Conservation (phyloP, 768 basidiomycete genomes). For the Tephrocybe sp. region DNA sequence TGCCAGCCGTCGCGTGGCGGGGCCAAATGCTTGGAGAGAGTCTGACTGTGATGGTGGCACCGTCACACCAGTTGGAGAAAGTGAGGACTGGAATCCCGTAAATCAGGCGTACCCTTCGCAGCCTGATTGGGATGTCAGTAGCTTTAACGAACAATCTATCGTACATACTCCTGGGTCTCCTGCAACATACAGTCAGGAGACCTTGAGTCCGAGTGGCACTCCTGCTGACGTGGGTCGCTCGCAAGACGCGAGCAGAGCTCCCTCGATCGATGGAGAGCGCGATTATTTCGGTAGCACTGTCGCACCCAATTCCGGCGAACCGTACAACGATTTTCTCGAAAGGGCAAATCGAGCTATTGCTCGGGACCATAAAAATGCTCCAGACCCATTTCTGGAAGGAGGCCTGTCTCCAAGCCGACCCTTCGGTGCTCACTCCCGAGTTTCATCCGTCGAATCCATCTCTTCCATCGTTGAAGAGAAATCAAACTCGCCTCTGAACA, state of each 20-base stretch:
- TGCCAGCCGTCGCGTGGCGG: slow-evolving; percentile 66
- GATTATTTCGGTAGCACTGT: slow-evolving; percentile 47
- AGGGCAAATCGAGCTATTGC: slow-evolving; percentile 83
- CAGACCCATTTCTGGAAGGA: slow-evolving; percentile 84
- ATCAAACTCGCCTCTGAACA: slow-evolving; percentile 86
- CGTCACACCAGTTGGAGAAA: slow-evolving; percentile 53
- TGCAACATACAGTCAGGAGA: slow-evolving; percentile 60
- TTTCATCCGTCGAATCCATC: slow-evolving; percentile 87
- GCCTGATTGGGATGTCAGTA: slow-evolving; percentile 76
- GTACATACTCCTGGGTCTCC: slow-evolving; percentile 52
- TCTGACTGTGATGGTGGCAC: slow-evolving; percentile 59
- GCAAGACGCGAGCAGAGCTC: slow-evolving; percentile 36
- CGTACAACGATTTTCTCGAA: slow-evolving; percentile 79
- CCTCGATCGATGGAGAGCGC: slow-evolving; percentile 49
- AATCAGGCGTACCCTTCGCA: slow-evolving; percentile 61
- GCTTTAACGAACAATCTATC: slow-evolving; percentile 40
- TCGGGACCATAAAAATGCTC: slow-evolving; percentile 70
- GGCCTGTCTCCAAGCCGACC: slow-evolving; percentile 60
- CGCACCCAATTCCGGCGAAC: slow-evolving; percentile 31
- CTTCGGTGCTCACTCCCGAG: slow-evolving; percentile 78
- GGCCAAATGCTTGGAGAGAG: slow-evolving; percentile 72
- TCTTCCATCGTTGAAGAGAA: slow-evolving; percentile 91
- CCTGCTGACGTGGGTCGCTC: slow-evolving; percentile 29
- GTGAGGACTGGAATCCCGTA: slow-evolving; percentile 80
- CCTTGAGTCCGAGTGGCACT: slow-evolving; percentile 44